Evolutionary conservation across 2,329 filamentous ascomycete species (phyloP), one percentile per base, ranked within the genome.

Genomic region (Aspergillus phoenicis): DNA sequence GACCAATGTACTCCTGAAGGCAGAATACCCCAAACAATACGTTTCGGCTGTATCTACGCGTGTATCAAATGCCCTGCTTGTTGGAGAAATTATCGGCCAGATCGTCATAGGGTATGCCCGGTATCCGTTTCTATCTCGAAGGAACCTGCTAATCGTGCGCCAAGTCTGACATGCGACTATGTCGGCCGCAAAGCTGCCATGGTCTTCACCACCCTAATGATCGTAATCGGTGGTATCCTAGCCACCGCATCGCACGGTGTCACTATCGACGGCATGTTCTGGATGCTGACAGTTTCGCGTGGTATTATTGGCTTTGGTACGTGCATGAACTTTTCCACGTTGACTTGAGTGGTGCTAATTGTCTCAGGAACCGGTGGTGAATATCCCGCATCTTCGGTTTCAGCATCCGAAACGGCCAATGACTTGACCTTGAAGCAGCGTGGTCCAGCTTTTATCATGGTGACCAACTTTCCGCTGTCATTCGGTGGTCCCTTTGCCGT

Each of bases 21-120:
- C 17, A 17, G 39, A 56, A 56, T 56, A 56, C 53, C 41, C 41
- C n/a, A 33, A 56, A n/a, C 53, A 56, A 26, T 56, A 56, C 41
- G 28, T 24, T n/a, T 56, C 53, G 10, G 24, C 26, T 7, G 39
- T 56, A 2, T 45, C 41, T n/a, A 56, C 53, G 5, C 53, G 53
- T 1, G 53, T 56, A 3, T 56, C 53, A n/a, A 56, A 56, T n/a
- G 53, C 53, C 43, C 20, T 56, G 22, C 24, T 56, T 4, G 53
- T 56, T 2, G 53, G 53, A 15, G 53, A 56, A 3, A 11, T 56
- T 3, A 56, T 56, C 17, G 53, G 53, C 5, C 53, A 56, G 39
- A 56, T 56, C 30, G 53, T 47, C 7, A 47, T 56, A 5, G 53
- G 53, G 53, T 56, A 24, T 11, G 28, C 6, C 26, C 24, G 11